A percentile compares a stretch with the other conserved stretches of the same genome.
These are phyloP conservation scores for Teratosphaeria zuluensis DNA, from an alignment of 2,329 filamentous ascomycete genomes.

Conservation along the genomic window DNA sequence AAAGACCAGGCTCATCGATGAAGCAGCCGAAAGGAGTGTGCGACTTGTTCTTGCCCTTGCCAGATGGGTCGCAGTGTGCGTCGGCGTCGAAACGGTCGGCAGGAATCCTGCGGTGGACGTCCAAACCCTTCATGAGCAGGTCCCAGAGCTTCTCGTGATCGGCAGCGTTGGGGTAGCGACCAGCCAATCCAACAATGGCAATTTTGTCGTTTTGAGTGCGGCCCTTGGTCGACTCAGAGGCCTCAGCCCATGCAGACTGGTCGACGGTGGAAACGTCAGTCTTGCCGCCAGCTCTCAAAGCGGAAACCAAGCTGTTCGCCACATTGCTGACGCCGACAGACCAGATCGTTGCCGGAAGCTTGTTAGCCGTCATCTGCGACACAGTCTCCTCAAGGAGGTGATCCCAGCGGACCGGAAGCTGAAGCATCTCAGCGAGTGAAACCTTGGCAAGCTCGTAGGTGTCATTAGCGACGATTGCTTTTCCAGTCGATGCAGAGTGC, in stretches of 20 bases:
- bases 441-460: constrained; percentile 36
- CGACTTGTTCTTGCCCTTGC: constrained; percentile 65
- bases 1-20: constrained; percentile 64
- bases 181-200: constrained; percentile 76
- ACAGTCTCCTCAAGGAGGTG: constrained; percentile 38
- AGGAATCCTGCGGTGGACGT: constrained; percentile 60
- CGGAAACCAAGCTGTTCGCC: constrained; percentile 46
- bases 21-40: constrained; percentile 70
- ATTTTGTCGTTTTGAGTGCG: constrained; percentile 57
- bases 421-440: constrained; percentile 37
- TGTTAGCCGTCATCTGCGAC: constrained; percentile 35
- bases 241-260: constrained; percentile 35
- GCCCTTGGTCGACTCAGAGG: constrained; percentile 25
- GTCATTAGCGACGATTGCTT: constrained; percentile 36
- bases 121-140: constrained; percentile 61
- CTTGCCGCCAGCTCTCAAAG: constrained; percentile 42
- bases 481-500: constrained; percentile 39
- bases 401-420: constrained; percentile 41
- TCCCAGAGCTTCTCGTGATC: constrained; percentile 67
- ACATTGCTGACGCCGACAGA: constrained; percentile 45
- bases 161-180: constrained; percentile 64
- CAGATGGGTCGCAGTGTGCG: constrained; percentile 60
- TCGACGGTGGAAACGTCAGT: constrained; percentile 34
- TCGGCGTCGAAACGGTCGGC: constrained; percentile 64
- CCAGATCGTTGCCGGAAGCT: constrained; percentile 34